Conservation (phyloP, 768 basidiomycete genomes). For the Amanita muscaria region DNA sequence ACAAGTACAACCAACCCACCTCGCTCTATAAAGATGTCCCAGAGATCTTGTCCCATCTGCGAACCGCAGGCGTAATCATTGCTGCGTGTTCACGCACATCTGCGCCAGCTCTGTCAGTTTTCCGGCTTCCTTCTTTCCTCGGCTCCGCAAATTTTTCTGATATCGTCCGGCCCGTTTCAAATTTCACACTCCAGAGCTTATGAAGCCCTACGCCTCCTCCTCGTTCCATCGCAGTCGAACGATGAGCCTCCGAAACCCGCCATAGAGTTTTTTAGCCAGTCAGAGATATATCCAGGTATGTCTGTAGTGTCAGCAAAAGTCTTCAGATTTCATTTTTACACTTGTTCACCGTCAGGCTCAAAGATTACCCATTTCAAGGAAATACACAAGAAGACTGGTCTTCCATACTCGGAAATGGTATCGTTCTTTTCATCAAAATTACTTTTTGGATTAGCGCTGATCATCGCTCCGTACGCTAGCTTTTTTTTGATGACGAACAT, state of each 20-base stretch:
- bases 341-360: slow-evolving; percentile 45
- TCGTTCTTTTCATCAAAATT: no score
- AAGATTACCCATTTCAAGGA: slow-evolving; percentile 77
- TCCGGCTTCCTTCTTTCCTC: neutral
- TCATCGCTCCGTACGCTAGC: no score
- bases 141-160: no score
- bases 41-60: slow-evolving; percentile 54
- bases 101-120: slow-evolving; percentile 57
- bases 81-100: slow-evolving; percentile 71
- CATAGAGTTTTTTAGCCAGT: slow-evolving; percentile 54
- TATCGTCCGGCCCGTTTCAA: no score
- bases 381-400: slow-evolving; percentile 62
- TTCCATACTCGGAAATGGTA: slow-evolving; percentile 78
- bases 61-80: slow-evolving; percentile 36
- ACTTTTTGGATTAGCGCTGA: no score
- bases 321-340: neutral
- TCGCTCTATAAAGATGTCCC: slow-evolving; percentile 75
- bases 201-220: slow-evolving; percentile 60
- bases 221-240: slow-evolving; percentile 34
- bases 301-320: neutral
- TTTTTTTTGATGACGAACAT: slow-evolving; percentile 67
- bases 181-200: slow-evolving; percentile 47
- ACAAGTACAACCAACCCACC: slow-evolving; percentile 48
- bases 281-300: slow-evolving; percentile 67
- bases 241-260: slow-evolving; percentile 35